Evolutionary conservation across 768 basidiomycete species (phyloP), one percentile per base, ranked within the genome.

Genomic region (Dacryopinax primogenitus): DNA sequence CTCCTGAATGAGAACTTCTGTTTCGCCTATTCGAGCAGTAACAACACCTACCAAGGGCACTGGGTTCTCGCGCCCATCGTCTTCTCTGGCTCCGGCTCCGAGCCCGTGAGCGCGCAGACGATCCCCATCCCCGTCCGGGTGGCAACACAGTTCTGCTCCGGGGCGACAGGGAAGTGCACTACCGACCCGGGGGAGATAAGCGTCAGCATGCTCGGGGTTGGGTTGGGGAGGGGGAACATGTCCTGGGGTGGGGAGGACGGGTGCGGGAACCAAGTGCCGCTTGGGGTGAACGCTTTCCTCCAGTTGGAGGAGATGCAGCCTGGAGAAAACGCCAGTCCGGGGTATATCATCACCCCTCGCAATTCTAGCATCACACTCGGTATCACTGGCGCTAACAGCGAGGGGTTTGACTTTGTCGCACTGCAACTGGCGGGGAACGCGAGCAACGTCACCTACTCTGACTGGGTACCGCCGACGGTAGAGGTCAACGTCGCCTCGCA

Each of bases 1-100:
- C 30, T 30, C 21, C 30, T 33, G 23, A 28, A 28, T 13, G 32
- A 58, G 45, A 7, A 4, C 33, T 65, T 65, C 64, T 51, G 47
- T 21, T 45, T 65, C 45, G 34, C 39, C 26, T 65, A 65, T 34
- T 47, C 64, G 23, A 65, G 64, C 44, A 65, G 64, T 47, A 51
- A 51, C 26, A 58, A 65, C 45, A 37, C 39, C 6, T 65, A 47
- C 64, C 33, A 58, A 23, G 64, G 64, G 18, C 18, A 34, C 15
- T 65, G 64, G 64, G 44, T 65, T 1, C 26, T 51, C 21, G 47
- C 64, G 15, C 26, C 33, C 2, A 47, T 65, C 7, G 26, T 16
- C 15, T 33, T 65, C 26, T 39, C 39, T n/a, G n/a, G n/a, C n/a
- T n/a, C n/a, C n/a, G n/a, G n/a, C 7, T 7, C 7, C 21, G 64